Evolutionary conservation across 2,329 filamentous ascomycete species (phyloP), one percentile per base, ranked within the genome.

Genomic region (Microascus cirrosus): DNA sequence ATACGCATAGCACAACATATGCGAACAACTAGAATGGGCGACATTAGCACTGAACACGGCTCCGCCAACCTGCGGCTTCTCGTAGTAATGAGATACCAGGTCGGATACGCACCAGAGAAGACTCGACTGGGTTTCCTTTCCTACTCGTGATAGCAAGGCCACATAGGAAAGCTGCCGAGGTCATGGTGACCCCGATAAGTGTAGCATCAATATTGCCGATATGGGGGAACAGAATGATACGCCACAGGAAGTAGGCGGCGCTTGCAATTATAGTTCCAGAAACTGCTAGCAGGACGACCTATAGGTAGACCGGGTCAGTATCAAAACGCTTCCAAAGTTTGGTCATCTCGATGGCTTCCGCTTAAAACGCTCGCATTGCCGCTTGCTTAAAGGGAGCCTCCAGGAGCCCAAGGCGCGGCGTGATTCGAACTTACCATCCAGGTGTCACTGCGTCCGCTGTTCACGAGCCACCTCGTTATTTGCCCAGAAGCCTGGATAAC

Each of bases 1-100:
- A 99, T 68, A 97, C 89, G 76, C 93, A 97, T 61, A 99, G 85
- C n/a, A 96, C 94, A 61, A 96, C 84, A 72, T 99, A 99, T 66
- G 94, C 93, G 62, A 99, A 97, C 59, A 99, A 81, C 39, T 45
- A n/a, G 39, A 45, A 45, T 45, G n/a, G 39, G n/a, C 39, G 39
- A 45, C 15, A 18, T 45, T 45, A 45, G 39, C 13, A 45, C 8
- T 13, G 39, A 45, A 32, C 28, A 8, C 15, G 13, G 15, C 15
- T 45, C 15, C 39, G 39, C n/a, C n/a, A 18, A 8, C 3, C 15
- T 45, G 39, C 39, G n/a, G n/a, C 39, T 8, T n/a, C n/a, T 15
- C 39, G 39, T 18, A 45, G 39, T 6, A 15, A n/a, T 18, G 13
- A n/a, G 39, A 45, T 15, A 45, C 39, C 18, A 7, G n/a, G 13